Evolutionary conservation across 768 basidiomycete genomes (phyloP).

Genomic region (Lanmaoa rubissima): DNA sequence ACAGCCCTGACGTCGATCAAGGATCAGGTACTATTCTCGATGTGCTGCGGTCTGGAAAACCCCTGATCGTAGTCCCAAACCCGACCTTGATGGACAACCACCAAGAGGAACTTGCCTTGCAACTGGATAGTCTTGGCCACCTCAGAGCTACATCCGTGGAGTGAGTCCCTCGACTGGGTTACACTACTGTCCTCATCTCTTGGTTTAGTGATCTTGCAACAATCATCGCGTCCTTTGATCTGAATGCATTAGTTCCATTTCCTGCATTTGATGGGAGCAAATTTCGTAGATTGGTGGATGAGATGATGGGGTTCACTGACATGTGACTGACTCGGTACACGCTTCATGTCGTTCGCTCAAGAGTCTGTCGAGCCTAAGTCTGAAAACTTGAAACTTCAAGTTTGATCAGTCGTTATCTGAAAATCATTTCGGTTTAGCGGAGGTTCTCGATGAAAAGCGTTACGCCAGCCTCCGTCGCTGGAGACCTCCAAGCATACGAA

Average conservation of each 20-base stretch:
- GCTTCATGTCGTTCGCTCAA: slow-evolving; percentile 4
- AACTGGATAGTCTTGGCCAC: slow-evolving; percentile 57
- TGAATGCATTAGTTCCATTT: slow-evolving; percentile 50
- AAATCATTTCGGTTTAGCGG: background rate
- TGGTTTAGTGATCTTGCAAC: slow-evolving; percentile 49
- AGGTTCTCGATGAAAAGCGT: slow-evolving; percentile 31
- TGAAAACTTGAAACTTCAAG: background rate
- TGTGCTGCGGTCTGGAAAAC: slow-evolving; percentile 69
- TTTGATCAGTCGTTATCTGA: background rate
- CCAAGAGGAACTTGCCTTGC: slow-evolving; percentile 82
- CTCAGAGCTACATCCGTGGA: slow-evolving; percentile 52
- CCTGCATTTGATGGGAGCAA: slow-evolving; percentile 65
- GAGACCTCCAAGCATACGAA: slow-evolving; percentile 62
- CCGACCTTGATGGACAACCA: slow-evolving; percentile 88
- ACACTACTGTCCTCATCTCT: slow-evolving; percentile 8
- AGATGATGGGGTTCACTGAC: slow-evolving; percentile 67
- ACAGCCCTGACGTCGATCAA: slow-evolving; percentile 30
- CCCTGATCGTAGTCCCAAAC: slow-evolving; percentile 88
- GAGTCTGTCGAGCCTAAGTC: background rate
- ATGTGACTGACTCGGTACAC: slow-evolving; percentile 23
- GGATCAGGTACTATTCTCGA: slow-evolving; percentile 96
- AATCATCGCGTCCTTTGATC: slow-evolving; percentile 51
- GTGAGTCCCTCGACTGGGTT: slow-evolving; percentile 41
- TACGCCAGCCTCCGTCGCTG: slow-evolving; percentile 40
- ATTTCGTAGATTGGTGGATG: slow-evolving; percentile 68